Base-by-base conservation (phyloP, 2,329 filamentous ascomycete species). In the Hypomyces perniciosus region DNA sequence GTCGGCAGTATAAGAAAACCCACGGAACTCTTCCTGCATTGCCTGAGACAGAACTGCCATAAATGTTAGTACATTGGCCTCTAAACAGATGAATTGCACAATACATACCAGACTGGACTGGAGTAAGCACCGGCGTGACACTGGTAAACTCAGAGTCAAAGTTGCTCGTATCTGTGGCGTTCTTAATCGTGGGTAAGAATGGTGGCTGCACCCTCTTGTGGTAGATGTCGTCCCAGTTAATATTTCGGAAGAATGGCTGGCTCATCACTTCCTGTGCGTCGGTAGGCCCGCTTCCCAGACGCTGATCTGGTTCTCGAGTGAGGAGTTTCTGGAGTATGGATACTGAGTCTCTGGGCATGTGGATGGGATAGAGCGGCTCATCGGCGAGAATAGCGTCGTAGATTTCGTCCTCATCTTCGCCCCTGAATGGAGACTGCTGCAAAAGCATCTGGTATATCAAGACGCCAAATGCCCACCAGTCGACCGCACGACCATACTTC, bases 401-500 rank as follows among this genome's bases (percentile, higher is more conserved):
- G 57, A 99, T 99, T 72, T 99, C 93, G 66, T 99, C 93, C 66
- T 99, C 95, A 61, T 99, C 93, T 69, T 99, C 95, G 63, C 93
- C 93, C 62, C 93, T 86, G 86, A 99, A 99, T 0, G 93, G 93
- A 30, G 92, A 97, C 68, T 99, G 95, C 66, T 99, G 95, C 44
- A 99, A 82, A 51, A 99, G 86, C 95, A 99, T 99, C 70, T 99
- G 93, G 74, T 99, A 99, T 63, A 99, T 99, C 61, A 99, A 75
- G 31, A 99, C 93, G 68, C 93, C 93, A 70, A 99, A 99, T 6
- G 95, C 95, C 93, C 93, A 99, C 93, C 93, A 99, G 69, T 99
- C 93, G 40, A 99, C 93, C 12, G 93, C 90, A 52, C 93, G 86
- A 42, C 91, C 92, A 63, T 99, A 99, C 67, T 96, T 97, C 77